These are phyloP conservation scores for Paramecium tetraurelia DNA, from an alignment of 73 alveolate species.

Conservation along the genomic window DNA sequence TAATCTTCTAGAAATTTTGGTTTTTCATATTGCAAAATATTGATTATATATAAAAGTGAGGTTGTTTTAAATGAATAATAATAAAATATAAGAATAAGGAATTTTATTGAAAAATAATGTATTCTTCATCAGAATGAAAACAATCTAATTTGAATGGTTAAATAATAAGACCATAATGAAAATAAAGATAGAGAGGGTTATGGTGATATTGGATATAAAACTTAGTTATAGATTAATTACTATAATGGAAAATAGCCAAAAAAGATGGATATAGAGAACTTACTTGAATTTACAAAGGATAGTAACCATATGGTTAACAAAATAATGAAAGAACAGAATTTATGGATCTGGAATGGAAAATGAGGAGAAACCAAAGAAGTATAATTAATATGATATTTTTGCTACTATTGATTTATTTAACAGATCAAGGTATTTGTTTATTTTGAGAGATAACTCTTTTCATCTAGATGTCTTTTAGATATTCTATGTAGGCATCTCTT, in stretches of 20 bases:
- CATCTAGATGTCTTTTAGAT: neutral
- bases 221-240: constrained; percentile 44
- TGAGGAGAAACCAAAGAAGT: neutral
- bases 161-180: neutral
- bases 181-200: neutral
- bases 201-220: neutral
- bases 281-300: constrained; percentile 73
- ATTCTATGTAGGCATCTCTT: neutral
- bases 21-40: no score
- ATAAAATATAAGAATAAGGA: no score
- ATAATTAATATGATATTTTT: neutral
- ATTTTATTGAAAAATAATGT: neutral
- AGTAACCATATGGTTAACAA: neutral
- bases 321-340: constrained; percentile 5
- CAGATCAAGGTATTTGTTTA: neutral
- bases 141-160: neutral
- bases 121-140: no score
- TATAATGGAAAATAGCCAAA: constrained; percentile 61
- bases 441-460: neutral
- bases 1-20: neutral
- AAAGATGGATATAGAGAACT: constrained; percentile 70
- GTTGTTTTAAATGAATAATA: neutral
- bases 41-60: no score
- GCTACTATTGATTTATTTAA: neutral
- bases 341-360: neutral